These are phyloP conservation scores for Colletotrichum gigasporum DNA, from an alignment of 2,329 filamentous ascomycete genomes.

Conservation along the genomic window DNA sequence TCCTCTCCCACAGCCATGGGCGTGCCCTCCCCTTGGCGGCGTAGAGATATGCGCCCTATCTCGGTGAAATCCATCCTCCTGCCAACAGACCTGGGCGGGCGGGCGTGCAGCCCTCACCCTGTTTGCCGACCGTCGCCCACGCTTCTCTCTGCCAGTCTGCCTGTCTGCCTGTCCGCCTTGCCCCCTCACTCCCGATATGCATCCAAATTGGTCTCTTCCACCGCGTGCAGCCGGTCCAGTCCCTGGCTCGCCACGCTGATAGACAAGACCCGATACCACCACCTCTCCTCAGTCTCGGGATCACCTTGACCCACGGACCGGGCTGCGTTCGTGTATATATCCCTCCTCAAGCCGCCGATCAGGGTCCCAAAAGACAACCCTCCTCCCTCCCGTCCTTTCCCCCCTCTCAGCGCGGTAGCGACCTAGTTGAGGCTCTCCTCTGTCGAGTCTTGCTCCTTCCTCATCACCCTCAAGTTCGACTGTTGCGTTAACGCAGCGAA, in stretches of 20 bases:
- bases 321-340: slow-evolving; percentile 15
- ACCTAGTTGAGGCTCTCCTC: background rate
- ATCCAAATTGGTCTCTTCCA: background rate
- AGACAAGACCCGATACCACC: slow-evolving; percentile 18
- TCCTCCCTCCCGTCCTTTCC: background rate
- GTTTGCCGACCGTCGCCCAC: background rate
- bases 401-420: slow-evolving; percentile 4
- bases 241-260: slow-evolving; percentile 25
- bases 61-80: slow-evolving; percentile 1
- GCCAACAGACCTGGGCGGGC: background rate
- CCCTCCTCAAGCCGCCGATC: background rate
- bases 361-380: background rate
- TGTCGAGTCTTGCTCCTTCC: background rate
- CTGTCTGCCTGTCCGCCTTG: background rate
- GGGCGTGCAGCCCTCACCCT: background rate
- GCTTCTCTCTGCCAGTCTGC: background rate
- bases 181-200: background rate
- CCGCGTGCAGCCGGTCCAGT: slow-evolving; percentile 11
- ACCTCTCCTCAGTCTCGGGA: background rate
- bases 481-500: background rate
- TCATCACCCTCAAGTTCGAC: background rate
- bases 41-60: slow-evolving; percentile 22
- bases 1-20: slow-evolving; percentile 7
- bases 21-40: slow-evolving; percentile 15
- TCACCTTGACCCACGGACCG: slow-evolving; percentile 6